Evolutionary conservation across 495 filamentous ascomycete species (phyloP).

Genomic region (Cenococcum geophilum): DNA sequence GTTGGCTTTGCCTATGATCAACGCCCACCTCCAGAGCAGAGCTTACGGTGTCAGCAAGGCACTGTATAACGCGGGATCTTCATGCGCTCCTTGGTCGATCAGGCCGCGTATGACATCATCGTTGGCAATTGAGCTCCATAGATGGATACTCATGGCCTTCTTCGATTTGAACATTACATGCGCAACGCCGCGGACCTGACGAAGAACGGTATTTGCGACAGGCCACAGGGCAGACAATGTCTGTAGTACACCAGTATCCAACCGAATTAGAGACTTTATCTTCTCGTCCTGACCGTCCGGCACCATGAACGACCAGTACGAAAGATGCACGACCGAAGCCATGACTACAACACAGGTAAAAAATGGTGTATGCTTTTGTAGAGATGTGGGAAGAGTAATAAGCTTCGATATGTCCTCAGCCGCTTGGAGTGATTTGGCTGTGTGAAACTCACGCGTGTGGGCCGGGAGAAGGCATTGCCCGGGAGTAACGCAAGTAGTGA

Average conservation of each 20-base stretch:
- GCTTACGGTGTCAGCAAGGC: conserved; percentile 24
- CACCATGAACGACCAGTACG: conserved; percentile 63
- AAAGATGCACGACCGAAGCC: conserved; percentile 54
- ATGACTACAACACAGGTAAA: conserved; percentile 74
- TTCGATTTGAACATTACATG: conserved; percentile 43
- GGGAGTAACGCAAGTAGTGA: conserved; percentile 29
- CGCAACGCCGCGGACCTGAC: conserved; percentile 67
- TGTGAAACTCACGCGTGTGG: conserved; percentile 48
- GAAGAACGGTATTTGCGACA: conserved; percentile 63
- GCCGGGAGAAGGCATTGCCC: conserved; percentile 26
- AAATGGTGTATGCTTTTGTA: conserved; percentile 77
- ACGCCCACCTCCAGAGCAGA: neutral
- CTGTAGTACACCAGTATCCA: conserved; percentile 79
- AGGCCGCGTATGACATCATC: conserved; percentile 28
- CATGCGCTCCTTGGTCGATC: conserved; percentile 26
- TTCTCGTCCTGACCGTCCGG: conserved; percentile 60
- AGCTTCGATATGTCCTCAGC: conserved; percentile 72
- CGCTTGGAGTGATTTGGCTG: conserved; percentile 70
- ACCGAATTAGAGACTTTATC: conserved; percentile 66
- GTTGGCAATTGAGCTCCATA: conserved; percentile 27
- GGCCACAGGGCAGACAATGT: conserved; percentile 70
- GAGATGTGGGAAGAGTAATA: conserved; percentile 65
- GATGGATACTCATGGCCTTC: conserved; percentile 33
- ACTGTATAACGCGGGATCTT: conserved; percentile 21
- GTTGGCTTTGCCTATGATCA: too few species aligned